phyloP scores from a whole-genome alignment of 345 rosid genomes.

The Lumnitzera littorea region DNA sequence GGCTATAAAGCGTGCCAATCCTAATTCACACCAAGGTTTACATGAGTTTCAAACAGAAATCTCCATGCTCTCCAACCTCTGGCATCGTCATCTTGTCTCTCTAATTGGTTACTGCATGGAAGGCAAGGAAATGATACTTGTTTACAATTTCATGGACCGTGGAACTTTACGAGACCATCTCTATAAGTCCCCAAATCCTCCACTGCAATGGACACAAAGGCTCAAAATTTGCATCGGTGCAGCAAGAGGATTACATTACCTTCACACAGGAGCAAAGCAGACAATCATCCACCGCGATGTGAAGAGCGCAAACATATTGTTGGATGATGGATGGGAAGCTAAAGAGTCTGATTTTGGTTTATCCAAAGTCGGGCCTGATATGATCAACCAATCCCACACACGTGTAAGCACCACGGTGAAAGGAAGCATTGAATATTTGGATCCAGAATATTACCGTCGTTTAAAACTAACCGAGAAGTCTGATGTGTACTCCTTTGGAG shows the following conservation, averaged over 20 bases:
- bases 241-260: conserved; percentile 31
- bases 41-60: conserved; percentile 36
- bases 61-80: conserved; percentile 31
- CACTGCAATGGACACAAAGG: conserved; percentile 28
- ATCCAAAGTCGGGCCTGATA: conserved; percentile 14
- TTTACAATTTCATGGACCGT: conserved; percentile 25
- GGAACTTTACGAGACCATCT: conserved; percentile 24
- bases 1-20: conserved; percentile 33
- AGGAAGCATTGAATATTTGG: conserved; percentile 22
- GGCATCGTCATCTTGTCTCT: conserved; percentile 27
- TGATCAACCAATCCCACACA: conserved; percentile 1
- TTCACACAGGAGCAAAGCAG: conserved; percentile 16
- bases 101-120: conserved; percentile 34
- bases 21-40: conserved; percentile 28
- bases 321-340: conserved; percentile 14
- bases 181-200: conserved; percentile 9
- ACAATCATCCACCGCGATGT: conserved; percentile 20
- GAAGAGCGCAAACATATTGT: conserved; percentile 15
- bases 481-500: conserved; percentile 21
- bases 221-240: conserved; percentile 36
- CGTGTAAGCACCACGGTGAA: conserved; percentile 8
- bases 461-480: conserved; percentile 14
- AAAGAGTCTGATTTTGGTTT: conserved; percentile 16
- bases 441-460: conserved; percentile 9
- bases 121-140: conserved; percentile 32